Conservation (phyloP, 2,329 filamentous ascomycete species). For the Claviceps citrina region DNA sequence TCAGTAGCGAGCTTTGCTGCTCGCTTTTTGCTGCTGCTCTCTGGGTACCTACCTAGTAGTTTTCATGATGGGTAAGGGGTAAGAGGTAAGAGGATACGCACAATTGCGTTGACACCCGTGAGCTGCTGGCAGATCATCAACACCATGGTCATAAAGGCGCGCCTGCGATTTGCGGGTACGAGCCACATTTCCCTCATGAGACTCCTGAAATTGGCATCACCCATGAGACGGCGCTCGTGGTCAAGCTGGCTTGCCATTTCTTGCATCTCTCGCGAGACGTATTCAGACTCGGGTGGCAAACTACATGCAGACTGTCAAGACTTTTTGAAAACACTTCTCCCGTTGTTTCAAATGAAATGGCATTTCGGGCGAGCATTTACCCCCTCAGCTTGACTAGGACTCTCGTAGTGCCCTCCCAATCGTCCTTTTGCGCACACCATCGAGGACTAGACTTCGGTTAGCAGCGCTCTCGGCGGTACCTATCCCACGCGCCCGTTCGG, state of each 20-base stretch:
- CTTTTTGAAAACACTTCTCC: too few species aligned
- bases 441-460: slow-evolving; percentile 36
- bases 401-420: slow-evolving; percentile 46
- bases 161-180: slow-evolving; percentile 45
- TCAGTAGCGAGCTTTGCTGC: neutral
- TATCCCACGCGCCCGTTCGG: too few species aligned
- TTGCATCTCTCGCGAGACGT: slow-evolving; percentile 41
- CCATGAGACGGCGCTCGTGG: slow-evolving; percentile 41
- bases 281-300: slow-evolving; percentile 37
- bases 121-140: slow-evolving; percentile 57
- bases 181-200: slow-evolving; percentile 49
- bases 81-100: slow-evolving; percentile 15
- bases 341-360: too few species aligned
- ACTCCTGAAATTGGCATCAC: slow-evolving; percentile 37
- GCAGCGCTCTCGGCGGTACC: neutral
- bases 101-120: slow-evolving; percentile 42
- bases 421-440: slow-evolving; percentile 51
- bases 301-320: slow-evolving; percentile 11
- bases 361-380: slow-evolving; percentile 11
- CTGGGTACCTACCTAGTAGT: too few species aligned
- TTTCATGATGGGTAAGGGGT: too few species aligned
- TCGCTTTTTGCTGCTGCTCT: neutral
- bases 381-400: slow-evolving; percentile 37
- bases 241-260: slow-evolving; percentile 49
- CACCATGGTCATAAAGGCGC: slow-evolving; percentile 45